phyloP scores from a whole-genome alignment of 441 rosid genomes.

The Pelargonium cotyledonis region DNA sequence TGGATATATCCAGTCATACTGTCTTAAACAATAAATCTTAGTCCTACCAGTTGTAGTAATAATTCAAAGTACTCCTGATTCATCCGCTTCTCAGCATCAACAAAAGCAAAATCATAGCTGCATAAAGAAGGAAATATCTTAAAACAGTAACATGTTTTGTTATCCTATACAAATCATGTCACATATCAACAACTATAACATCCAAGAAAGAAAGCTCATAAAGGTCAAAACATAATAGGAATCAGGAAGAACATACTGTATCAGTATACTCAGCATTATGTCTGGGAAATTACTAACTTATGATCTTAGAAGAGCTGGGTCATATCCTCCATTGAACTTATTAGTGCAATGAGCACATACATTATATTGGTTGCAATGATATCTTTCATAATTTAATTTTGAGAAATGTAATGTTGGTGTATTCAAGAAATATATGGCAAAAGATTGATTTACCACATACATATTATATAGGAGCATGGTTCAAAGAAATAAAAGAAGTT shows the following conservation, averaged over 20 bases:
- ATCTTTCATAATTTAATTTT: too few species aligned
- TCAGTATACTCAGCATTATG: neutral
- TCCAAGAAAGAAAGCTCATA: neutral
- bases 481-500: slow-evolving; percentile 1
- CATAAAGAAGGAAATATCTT: slow-evolving; percentile 12
- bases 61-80: slow-evolving; percentile 77
- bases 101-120: slow-evolving; percentile 92
- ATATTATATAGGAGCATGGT: neutral
- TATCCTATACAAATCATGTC: neutral
- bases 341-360: neutral
- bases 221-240: neutral
- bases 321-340: neutral
- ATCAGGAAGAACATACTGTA: neutral
- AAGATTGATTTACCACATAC: neutral
- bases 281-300: neutral
- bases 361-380: too few species aligned
- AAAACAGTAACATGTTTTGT: slow-evolving; percentile 4
- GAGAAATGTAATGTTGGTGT: too few species aligned
- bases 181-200: neutral
- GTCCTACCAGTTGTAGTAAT: slow-evolving; percentile 70
- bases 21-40: slow-evolving; percentile 12
- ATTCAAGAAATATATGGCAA: neutral
- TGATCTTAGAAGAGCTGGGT: neutral
- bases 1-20: neutral
- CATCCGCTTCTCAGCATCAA: slow-evolving; percentile 93